Evolutionary conservation across 176 grass and related monocot genomes (phyloP).

Genomic region (Musa itinerans): DNA sequence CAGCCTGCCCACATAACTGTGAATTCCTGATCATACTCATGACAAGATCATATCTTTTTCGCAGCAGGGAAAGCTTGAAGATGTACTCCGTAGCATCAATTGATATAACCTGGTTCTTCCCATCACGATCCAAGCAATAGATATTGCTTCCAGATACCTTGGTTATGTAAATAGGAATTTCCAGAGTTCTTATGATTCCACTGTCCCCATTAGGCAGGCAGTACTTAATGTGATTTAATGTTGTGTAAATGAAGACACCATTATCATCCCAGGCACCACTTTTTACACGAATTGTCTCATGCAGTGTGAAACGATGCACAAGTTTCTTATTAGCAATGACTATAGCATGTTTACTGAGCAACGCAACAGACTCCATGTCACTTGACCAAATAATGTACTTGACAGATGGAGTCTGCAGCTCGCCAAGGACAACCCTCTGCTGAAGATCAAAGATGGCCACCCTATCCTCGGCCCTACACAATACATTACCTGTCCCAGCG

Average conservation of each 20-base stretch:
- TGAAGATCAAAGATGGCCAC: conserved; percentile 87
- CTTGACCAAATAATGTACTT: conserved; percentile 81
- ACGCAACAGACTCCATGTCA: conserved; percentile 88
- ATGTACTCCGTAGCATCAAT: conserved; percentile 94
- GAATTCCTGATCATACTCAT: conserved; percentile 97
- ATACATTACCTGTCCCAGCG: conserved; percentile 73
- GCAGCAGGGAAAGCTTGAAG: conserved; percentile 81
- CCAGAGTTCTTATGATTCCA: conserved; percentile 87
- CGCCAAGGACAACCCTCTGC: conserved; percentile 73
- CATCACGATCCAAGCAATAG: conserved; percentile 80
- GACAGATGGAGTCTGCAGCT: conserved; percentile 61
- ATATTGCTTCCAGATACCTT: conserved; percentile 70
- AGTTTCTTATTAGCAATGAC: conserved; percentile 83
- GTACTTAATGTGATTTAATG: conserved; percentile 96
- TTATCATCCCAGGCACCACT: conserved; percentile 99
- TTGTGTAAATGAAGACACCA: conserved; percentile 75
- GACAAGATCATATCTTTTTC: conserved; percentile 87
- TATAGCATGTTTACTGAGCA: conserved; percentile 87
- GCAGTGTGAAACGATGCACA: conserved; percentile 70
- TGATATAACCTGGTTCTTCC: conserved; percentile 67
- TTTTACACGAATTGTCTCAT: conserved; percentile 93
- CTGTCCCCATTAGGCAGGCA: conserved; percentile 93
- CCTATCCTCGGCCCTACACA: conserved; percentile 78
- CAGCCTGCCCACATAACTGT: conserved; percentile 82
- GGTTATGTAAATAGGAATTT: conserved; percentile 89